Evolutionary conservation across 2,329 filamentous ascomycete species (phyloP).

Genomic region (Zasmidium cellare): DNA sequence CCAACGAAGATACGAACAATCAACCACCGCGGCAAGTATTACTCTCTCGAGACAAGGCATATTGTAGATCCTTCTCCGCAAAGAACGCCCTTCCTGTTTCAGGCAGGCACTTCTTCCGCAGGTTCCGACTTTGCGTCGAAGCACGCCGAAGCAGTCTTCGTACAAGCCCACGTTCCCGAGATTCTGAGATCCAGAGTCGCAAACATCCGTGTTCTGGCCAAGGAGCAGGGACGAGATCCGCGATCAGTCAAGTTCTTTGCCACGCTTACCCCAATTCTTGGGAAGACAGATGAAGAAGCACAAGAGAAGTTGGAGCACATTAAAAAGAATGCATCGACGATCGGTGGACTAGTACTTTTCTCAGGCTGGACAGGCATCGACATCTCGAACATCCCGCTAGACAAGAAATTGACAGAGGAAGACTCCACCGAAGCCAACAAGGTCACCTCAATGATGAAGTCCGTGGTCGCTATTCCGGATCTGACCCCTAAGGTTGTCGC

Average conservation of each 20-base stretch:
- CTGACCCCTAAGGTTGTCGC: conserved; percentile 50
- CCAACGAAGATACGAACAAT: conserved; percentile 62
- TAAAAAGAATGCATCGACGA: conserved; percentile 60
- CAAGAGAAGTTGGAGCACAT: conserved; percentile 62
- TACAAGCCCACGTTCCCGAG: conserved; percentile 63
- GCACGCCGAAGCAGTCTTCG: conserved; percentile 66
- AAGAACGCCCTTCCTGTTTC: conserved; percentile 44
- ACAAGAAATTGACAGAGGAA: conserved; percentile 51
- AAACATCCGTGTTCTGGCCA: conserved; percentile 58
- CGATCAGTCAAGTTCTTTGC: conserved; percentile 66
- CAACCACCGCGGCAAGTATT: conserved; percentile 60
- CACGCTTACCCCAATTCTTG: conserved; percentile 65
- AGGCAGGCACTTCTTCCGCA: conserved; percentile 60
- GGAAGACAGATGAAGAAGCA: conserved; percentile 65
- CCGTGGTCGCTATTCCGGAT: conserved; percentile 40
- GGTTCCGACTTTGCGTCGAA: conserved; percentile 58
- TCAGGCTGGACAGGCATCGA: conserved; percentile 72
- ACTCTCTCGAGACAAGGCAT: conserved; percentile 46
- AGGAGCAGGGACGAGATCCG: conserved; percentile 55
- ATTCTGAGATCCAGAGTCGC: conserved; percentile 64
- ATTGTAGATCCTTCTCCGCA: conserved; percentile 45
- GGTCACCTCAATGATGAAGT: conserved; percentile 35
- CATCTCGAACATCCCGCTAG: conserved; percentile 55
- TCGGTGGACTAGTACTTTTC: conserved; percentile 69
- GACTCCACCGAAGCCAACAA: conserved; percentile 56